phyloP scores from a whole-genome alignment of 179 eudicot genomes.

The Beta corolliflora region DNA sequence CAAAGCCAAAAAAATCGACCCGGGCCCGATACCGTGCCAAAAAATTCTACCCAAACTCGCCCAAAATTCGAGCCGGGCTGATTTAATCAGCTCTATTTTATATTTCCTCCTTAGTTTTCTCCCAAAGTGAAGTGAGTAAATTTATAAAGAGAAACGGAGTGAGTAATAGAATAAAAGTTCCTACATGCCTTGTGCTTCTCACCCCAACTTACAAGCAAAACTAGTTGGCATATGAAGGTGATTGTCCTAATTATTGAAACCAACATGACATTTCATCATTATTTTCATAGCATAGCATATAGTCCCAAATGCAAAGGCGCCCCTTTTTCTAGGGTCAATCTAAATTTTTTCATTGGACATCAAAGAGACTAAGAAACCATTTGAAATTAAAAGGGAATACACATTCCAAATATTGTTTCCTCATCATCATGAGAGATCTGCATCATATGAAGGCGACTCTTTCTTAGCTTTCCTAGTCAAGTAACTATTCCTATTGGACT shows the following conservation, averaged over 20 bases:
- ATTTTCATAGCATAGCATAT: not conserved
- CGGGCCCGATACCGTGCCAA: too few relatives aligned
- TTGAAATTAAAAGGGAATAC: not conserved
- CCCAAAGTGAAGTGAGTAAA: too few relatives aligned
- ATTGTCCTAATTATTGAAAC: slow-evolving; percentile 16
- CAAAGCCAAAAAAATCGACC: too few relatives aligned
- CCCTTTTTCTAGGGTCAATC: not conserved
- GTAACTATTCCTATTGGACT: not conserved
- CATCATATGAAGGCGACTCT: slow-evolving; percentile 14
- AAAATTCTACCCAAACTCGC: too few relatives aligned
- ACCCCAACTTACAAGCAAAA: slow-evolving; percentile 5
- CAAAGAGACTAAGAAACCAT: not conserved
- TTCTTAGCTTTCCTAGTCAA: not conserved
- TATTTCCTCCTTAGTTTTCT: too few relatives aligned
- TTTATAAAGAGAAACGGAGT: too few relatives aligned
- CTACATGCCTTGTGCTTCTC: not conserved
- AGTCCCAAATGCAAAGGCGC: not conserved
- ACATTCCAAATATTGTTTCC: slow-evolving; percentile 4
- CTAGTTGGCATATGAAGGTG: slow-evolving; percentile 14
- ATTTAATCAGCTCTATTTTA: too few relatives aligned
- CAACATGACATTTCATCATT: slow-evolving; percentile 5
- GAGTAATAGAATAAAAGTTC: too few relatives aligned
- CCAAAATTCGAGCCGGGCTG: too few relatives aligned
- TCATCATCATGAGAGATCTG: not conserved
- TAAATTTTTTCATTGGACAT: not conserved